These are phyloP conservation scores for Trichophyton verrucosum DNA, from an alignment of 2,329 filamentous ascomycete genomes.

Conservation along the genomic window DNA sequence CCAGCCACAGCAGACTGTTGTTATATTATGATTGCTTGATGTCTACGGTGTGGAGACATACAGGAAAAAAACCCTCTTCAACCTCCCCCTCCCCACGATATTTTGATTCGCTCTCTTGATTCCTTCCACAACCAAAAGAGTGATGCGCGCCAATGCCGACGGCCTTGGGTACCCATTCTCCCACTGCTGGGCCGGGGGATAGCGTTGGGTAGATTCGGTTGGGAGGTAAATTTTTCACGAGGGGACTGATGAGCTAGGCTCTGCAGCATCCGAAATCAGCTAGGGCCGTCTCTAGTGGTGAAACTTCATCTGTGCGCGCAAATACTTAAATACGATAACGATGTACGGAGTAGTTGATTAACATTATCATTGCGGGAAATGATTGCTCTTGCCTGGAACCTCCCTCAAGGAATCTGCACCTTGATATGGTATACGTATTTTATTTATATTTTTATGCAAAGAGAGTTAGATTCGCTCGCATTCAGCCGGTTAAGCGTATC, in stretches of 20 bases:
- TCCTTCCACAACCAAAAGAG: neutral
- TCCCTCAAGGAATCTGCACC: neutral
- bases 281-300: constrained; percentile 1
- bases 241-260: neutral
- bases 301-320: constrained; percentile 1
- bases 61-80: neutral
- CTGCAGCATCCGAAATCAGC: neutral
- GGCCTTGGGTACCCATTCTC: neutral
- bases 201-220: constrained; percentile 3
- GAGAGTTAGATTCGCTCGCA: neutral
- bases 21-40: no score
- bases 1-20: neutral
- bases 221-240: constrained; percentile 4
- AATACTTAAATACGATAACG: constrained; percentile 4
- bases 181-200: neutral
- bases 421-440: neutral
- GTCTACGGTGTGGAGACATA: neutral
- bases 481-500: neutral
- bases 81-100: neutral
- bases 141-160: neutral
- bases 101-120: neutral
- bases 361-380: constrained; percentile 1
- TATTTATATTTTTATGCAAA: neutral
- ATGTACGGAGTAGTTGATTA: neutral
- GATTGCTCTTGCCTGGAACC: neutral